These are phyloP conservation scores for Aspergillus sp. DNA, from an alignment of 2,329 filamentous ascomycete genomes.

Conservation along the genomic window DNA sequence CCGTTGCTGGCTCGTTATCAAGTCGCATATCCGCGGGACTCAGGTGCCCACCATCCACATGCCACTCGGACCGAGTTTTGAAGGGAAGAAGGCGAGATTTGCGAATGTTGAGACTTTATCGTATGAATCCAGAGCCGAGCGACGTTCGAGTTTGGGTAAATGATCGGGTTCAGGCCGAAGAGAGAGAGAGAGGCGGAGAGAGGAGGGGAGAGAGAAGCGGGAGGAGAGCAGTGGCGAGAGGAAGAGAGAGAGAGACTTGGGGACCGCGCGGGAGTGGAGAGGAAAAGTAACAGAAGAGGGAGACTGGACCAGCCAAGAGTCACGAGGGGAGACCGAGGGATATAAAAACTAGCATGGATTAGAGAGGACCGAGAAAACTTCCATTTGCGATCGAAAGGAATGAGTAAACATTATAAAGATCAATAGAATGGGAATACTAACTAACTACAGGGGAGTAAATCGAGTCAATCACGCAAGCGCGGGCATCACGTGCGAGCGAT, in stretches of 20 bases:
- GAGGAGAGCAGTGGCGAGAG: not conserved
- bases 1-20: not conserved
- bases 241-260: not conserved
- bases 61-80: not conserved
- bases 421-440: no score
- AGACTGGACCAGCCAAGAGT: not conserved
- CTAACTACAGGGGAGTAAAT: no score
- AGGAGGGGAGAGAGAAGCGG: not conserved
- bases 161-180: not conserved
- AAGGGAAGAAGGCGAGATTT: not conserved
- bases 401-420: no score
- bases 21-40: not conserved
- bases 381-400: no score
- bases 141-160: not conserved
- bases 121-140: not conserved
- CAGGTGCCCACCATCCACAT: not conserved
- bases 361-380: no score
- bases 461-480: conserved; percentile 21
- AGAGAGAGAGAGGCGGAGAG: not conserved
- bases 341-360: not conserved
- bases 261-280: not conserved
- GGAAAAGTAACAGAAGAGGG: not conserved
- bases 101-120: not conserved
- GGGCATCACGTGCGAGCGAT: conserved; percentile 22
- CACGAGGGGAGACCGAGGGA: not conserved